phyloP scores from a whole-genome alignment of 331 rosid genomes.

The Malus hybrid region DNA sequence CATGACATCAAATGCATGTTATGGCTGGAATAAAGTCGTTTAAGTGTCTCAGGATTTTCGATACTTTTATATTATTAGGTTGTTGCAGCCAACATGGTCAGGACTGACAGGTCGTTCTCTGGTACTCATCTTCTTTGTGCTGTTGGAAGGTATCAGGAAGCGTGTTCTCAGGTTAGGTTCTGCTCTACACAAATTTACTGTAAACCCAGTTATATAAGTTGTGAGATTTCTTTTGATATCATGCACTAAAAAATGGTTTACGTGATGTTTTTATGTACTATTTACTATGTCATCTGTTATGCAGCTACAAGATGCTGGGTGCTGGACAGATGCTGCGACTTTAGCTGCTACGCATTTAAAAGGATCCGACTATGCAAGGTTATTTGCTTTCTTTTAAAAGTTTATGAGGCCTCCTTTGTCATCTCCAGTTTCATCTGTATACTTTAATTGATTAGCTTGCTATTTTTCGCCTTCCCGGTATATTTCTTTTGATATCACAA shows the following conservation, averaged over 20 bases:
- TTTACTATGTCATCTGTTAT: slow-evolving; percentile 19
- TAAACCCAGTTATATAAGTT: neutral
- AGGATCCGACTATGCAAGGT: slow-evolving; percentile 98
- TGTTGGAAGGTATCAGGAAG: slow-evolving; percentile 96
- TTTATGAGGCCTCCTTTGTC: neutral
- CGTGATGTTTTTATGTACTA: neutral
- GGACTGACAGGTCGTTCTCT: slow-evolving; percentile 90
- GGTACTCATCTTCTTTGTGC: slow-evolving; percentile 99
- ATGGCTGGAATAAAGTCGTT: slow-evolving; percentile 7
- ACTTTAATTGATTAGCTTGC: neutral
- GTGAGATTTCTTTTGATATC: neutral
- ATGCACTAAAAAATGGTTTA: neutral
- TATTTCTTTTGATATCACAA: neutral
- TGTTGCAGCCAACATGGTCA: slow-evolving; percentile 99
- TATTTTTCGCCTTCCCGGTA: neutral
- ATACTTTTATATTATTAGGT: slow-evolving; percentile 42
- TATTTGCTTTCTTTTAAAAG: neutral
- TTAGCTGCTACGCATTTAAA: slow-evolving; percentile 84
- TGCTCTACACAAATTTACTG: neutral
- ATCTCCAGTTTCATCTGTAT: neutral
- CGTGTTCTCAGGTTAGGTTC: slow-evolving; percentile 91
- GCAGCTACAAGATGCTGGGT: slow-evolving; percentile 99
- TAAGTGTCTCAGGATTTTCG: slow-evolving; percentile 1
- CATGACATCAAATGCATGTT: slow-evolving; percentile 7
- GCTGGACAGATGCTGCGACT: slow-evolving; percentile 98